Evolutionary conservation across 495 filamentous ascomycete genomes (phyloP).

Genomic region (Penicillium pulvis): DNA sequence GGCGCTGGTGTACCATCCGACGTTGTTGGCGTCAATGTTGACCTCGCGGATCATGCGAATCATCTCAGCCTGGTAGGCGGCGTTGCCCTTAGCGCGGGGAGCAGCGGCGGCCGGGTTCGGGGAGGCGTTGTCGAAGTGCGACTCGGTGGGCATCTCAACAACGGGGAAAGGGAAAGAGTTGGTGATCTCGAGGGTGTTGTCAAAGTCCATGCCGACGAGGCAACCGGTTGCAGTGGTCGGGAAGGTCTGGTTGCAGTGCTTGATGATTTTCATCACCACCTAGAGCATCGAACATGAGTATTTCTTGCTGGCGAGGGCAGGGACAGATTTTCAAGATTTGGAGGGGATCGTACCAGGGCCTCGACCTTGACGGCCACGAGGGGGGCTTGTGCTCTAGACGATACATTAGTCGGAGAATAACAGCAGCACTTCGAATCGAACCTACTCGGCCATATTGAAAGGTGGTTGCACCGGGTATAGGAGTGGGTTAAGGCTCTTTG

Average conservation of each 20-base stretch:
- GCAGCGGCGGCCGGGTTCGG: slow-evolving; percentile 82
- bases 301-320: slow-evolving; percentile 33
- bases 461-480: slow-evolving; percentile 31
- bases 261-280: slow-evolving; percentile 97
- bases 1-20: slow-evolving; percentile 97
- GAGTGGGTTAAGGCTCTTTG: slow-evolving; percentile 24
- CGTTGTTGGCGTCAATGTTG: slow-evolving; percentile 97
- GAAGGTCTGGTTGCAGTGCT: slow-evolving; percentile 84
- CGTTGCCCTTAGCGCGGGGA: slow-evolving; percentile 87
- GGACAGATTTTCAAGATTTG: slow-evolving; percentile 37
- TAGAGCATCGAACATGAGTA: slow-evolving; percentile 41
- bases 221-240: slow-evolving; percentile 88
- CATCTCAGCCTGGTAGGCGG: slow-evolving; percentile 93
- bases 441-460: slow-evolving; percentile 52
- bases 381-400: slow-evolving; percentile 49
- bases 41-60: slow-evolving; percentile 94
- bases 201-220: slow-evolving; percentile 89
- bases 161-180: slow-evolving; percentile 95
- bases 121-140: slow-evolving; percentile 76
- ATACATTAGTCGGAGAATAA: slow-evolving; percentile 9
- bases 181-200: slow-evolving; percentile 82
- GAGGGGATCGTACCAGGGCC: slow-evolving; percentile 62
- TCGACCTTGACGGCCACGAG: slow-evolving; percentile 82
- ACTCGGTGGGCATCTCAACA: slow-evolving; percentile 71
- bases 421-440: slow-evolving; percentile 2